These are phyloP conservation scores for Cubamyces sp. DNA, from an alignment of 768 basidiomycete genomes.

Conservation along the genomic window DNA sequence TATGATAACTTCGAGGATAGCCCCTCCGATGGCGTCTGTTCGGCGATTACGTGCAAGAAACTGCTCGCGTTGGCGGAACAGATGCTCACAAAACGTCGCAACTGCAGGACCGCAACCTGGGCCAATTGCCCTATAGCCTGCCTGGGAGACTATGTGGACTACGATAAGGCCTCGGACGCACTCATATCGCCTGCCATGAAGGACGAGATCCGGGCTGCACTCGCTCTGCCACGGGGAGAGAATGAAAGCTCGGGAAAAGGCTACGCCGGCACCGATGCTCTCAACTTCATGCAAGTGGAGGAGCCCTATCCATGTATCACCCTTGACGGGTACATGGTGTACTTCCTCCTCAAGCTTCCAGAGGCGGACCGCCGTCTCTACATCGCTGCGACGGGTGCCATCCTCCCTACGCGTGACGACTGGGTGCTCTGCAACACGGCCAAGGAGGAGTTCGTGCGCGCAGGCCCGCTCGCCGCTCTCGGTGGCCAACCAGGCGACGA, in stretches of 20 bases:
- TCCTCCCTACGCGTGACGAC: conserved; percentile 4
- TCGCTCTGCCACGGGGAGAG: not conserved
- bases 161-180: not conserved
- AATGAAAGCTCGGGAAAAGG: not conserved
- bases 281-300: not conserved
- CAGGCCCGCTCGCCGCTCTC: not conserved
- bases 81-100: not conserved
- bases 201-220: not conserved
- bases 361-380: not conserved
- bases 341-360: not conserved
- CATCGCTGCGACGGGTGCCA: not conserved
- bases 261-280: not conserved
- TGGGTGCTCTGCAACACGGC: conserved; percentile 13
- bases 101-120: conserved; percentile 5
- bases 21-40: conserved; percentile 65
- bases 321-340: no score
- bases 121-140: conserved; percentile 50
- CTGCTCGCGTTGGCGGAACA: not conserved
- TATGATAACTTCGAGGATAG: conserved; percentile 50
- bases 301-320: not conserved
- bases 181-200: not conserved
- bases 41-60: conserved; percentile 39
- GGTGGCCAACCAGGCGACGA: not conserved
- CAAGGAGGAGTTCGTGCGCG: conserved; percentile 13
- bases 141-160: conserved; percentile 63